A percentile compares a stretch with the other conserved stretches of the same genome.
Evolutionary conservation across 257 asterid species (phyloP).

Genomic region (Perilla frutescens): DNA sequence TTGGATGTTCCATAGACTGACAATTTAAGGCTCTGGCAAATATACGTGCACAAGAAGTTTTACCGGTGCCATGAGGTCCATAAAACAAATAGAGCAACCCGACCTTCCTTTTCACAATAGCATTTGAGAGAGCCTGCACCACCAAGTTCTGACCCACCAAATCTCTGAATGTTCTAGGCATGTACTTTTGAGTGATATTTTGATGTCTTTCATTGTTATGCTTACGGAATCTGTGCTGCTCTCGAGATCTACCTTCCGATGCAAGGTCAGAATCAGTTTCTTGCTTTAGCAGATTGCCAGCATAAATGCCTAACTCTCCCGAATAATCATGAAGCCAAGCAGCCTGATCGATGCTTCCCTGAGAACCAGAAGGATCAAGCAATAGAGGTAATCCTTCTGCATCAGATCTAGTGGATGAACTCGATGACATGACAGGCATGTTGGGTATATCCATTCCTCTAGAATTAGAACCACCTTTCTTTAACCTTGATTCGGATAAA

Average conservation of each 20-base stretch:
- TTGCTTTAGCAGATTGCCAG: constrained; percentile 74
- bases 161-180: constrained; percentile 82
- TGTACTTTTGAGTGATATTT: constrained; percentile 86
- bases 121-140: constrained; percentile 87
- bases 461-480: constrained; percentile 43
- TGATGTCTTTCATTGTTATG: constrained; percentile 66
- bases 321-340: constrained; percentile 82
- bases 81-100: constrained; percentile 86
- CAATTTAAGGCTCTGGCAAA: constrained; percentile 89
- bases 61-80: constrained; percentile 98
- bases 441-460: constrained; percentile 44
- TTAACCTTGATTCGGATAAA: constrained; percentile 73
- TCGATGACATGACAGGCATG: constrained; percentile 64
- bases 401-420: constrained; percentile 72
- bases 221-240: constrained; percentile 46
- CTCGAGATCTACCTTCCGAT: constrained; percentile 79
- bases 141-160: constrained; percentile 92
- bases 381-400: constrained; percentile 88
- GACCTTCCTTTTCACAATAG: constrained; percentile 69
- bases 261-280: constrained; percentile 78
- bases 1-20: constrained; percentile 72
- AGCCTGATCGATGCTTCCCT: constrained; percentile 68
- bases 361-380: constrained; percentile 76
- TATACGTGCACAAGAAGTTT: constrained; percentile 89
- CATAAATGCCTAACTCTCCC: constrained; percentile 86